Base-by-base conservation (phyloP, 805 yeast species). In the Candida alai region DNA sequence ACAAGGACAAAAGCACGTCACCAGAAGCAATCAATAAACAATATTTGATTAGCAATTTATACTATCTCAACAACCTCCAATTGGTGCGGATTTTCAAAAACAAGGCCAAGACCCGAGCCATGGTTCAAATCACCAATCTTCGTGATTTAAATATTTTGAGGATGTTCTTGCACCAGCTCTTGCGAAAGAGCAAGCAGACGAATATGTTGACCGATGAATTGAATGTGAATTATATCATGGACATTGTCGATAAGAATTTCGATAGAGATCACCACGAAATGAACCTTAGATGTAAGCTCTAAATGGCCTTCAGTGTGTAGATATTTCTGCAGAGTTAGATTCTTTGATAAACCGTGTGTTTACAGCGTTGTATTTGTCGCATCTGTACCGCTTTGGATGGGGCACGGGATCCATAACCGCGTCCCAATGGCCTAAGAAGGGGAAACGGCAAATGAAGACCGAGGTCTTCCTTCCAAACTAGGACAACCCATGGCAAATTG, bases 1-100 rank as follows among this genome's bases (percentile, higher is more conserved):
- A 44, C 9, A 34, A 41, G 3, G 36, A 43, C 14, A 34, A 29
- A 12, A 43, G 45, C 18, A 60, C 56, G 37, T 54, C 64, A 6
- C 37, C 57, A 26, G 72, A 66, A 44, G 50, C 64, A 6, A 53
- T 55, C 37, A 65, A 66, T 43, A 66, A 65, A 46, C 71, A 65
- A 42, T 65, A 66, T 43, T 51, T 66, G 32, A 47, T 66, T 21
- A 57, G 65, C 29, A 58, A 62, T 34, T 50, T 66, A 36, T 65
- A 59, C 36, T 65, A 62, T 40, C 48, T 65, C 38, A 49, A 60
- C 41, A 54, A 64, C 39, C 49, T 65, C 36, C 45, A 44, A 28
- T 47, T 65, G 36, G 51, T 66, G 15, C 48, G 48, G 33, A 62
- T 66, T 18, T 56, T 60, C 45, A 65, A 65, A 45, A 65, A 66